Evolutionary conservation across 768 basidiomycete species (phyloP), one percentile per base, ranked within the genome.

Genomic region (Collybiopsis luxurians): DNA sequence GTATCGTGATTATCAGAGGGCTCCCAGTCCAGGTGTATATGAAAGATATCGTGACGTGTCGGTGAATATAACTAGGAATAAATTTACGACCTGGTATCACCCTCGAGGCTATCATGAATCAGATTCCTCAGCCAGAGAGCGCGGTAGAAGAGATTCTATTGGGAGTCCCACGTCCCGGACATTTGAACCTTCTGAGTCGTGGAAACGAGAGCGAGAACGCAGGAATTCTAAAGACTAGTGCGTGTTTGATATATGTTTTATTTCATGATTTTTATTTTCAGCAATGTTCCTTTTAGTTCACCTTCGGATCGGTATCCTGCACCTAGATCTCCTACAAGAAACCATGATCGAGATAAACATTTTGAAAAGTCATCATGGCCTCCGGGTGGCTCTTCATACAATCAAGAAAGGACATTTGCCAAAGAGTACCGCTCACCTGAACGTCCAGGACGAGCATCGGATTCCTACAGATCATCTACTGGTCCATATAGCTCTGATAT

Each of bases 141-240:
- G 30, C 27, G 23, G 17, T 47, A 55, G 54, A 45, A 45, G 45
- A 36, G 54, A 55, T 17, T 55, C 54, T 11, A 47, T 24, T 45
- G 43, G 34, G 21, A 47, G 30, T 19, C 9, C 40, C 46, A 72
- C 76, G 12, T 73, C 79, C 58, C 76, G 86, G 60, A 81, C 84
- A 75, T 84, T 90, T 64, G 89, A 90, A 65, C 87, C 89, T 30
- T 87, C 86, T 31, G 84, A 87, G 19, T 70, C 74, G 30, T 90
- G 89, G 89, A 87, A 85, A 65, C 17, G 27, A 38, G 47, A 51
- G 30, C 30, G 30, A 24, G 43, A 46, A 38, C 24, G 26, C 17
- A 55, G 43, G 17, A 26, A 38, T 30, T 56, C 44, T 36, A 56
- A 46, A 31, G 49, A 57, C 10, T 39, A 38, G 59, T 40, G 49